Percentiles rank a stretch among this genome's conserved stretches.
These are phyloP conservation scores for Fusarium paranaense DNA, from an alignment of 2,329 filamentous ascomycete species.

Conservation along the genomic window DNA sequence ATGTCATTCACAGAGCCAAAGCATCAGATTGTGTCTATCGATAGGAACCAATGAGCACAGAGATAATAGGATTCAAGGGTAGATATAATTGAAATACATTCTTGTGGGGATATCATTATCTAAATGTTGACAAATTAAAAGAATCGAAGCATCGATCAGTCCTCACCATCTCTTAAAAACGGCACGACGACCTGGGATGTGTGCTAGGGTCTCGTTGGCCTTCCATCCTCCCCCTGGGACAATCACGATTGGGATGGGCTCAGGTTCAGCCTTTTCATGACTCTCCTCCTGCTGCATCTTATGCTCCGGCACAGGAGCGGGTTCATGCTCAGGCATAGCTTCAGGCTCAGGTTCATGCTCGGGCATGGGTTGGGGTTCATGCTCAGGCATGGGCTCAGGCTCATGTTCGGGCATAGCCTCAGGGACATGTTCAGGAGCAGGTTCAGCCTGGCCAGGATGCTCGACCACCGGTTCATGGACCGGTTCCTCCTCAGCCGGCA, in stretches of 20 bases:
- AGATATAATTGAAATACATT: neutral
- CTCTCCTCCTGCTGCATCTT: neutral
- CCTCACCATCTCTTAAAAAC: conserved; percentile 22
- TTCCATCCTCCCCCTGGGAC: neutral
- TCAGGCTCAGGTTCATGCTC: neutral
- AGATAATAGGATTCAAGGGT: neutral
- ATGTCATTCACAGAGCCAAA: neutral
- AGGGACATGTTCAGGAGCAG: neutral
- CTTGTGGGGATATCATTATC: neutral
- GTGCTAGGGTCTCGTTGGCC: neutral
- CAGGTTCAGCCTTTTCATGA: neutral
- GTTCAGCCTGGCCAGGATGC: neutral
- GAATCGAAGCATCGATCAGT: neutral
- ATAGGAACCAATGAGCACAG: neutral
- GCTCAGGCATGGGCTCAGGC: neutral
- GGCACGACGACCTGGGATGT: conserved; percentile 6
- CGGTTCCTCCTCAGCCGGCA: neutral
- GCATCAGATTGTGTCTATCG: neutral
- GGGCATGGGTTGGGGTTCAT: neutral
- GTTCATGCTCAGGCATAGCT: neutral
- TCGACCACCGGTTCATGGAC: neutral
- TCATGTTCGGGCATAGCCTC: neutral
- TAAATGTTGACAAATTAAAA: neutral
- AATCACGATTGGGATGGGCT: conserved; percentile 5
- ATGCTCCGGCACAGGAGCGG: neutral